Conservation (phyloP, 495 filamentous ascomycete genomes). For the Clavariopsis aquatica region DNA sequence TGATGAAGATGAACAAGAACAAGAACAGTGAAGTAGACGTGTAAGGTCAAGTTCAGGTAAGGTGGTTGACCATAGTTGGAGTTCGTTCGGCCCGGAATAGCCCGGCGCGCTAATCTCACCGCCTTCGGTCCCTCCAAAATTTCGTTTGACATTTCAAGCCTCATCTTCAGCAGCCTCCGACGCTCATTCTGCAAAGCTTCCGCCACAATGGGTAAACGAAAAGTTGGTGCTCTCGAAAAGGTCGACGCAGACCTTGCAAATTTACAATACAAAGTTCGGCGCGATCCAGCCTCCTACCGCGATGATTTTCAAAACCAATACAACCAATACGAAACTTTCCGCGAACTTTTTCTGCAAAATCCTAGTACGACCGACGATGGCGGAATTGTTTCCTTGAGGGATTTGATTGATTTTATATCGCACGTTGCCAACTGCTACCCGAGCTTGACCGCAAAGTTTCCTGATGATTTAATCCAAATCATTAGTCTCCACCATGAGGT, state of each 20-base stretch:
- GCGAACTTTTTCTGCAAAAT: slow-evolving; percentile 83
- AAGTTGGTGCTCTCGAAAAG: slow-evolving; percentile 89
- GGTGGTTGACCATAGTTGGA: too few species aligned
- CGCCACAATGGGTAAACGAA: slow-evolving; percentile 61
- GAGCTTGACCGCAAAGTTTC: slow-evolving; percentile 70
- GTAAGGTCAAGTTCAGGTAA: too few species aligned
- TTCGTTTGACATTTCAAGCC: not conserved
- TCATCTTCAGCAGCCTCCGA: not conserved
- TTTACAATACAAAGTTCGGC: slow-evolving; percentile 83
- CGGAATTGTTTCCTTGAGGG: slow-evolving; percentile 75
- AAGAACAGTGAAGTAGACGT: not conserved
- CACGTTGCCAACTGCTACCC: slow-evolving; percentile 95
- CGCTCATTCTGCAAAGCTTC: not conserved
- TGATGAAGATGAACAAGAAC: not conserved
- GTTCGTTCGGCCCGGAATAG: not conserved
- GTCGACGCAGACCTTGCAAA: slow-evolving; percentile 88
- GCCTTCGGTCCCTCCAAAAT: slow-evolving; percentile 7
- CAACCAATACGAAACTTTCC: slow-evolving; percentile 85
- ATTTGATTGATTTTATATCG: slow-evolving; percentile 84
- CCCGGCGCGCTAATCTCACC: not conserved
- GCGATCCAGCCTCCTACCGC: slow-evolving; percentile 80
- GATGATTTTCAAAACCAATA: slow-evolving; percentile 88
- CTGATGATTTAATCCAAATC: slow-evolving; percentile 77
- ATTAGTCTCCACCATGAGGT: slow-evolving; percentile 76
- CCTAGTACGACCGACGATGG: slow-evolving; percentile 74